These are phyloP conservation scores for Crithidia brevicula DNA, from an alignment of 208 protist species.

Conservation along the genomic window DNA sequence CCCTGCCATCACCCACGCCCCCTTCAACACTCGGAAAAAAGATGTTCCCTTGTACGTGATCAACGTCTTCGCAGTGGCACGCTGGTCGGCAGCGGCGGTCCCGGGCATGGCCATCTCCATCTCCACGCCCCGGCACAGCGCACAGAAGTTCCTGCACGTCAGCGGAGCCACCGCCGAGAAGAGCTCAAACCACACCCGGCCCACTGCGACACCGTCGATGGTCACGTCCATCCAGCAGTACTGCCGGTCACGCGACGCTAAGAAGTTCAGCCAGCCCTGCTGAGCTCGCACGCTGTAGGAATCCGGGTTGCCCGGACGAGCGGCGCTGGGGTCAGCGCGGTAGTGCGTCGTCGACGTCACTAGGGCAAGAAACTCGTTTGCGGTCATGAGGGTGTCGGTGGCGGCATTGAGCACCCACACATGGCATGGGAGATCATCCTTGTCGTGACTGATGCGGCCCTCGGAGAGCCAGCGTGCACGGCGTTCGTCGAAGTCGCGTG, in stretches of 20 bases:
- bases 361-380: conserved; percentile 48
- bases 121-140: conserved; percentile 78
- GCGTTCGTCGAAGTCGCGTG: conserved; percentile 68
- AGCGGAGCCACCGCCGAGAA: conserved; percentile 81
- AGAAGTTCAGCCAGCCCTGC: conserved; percentile 57
- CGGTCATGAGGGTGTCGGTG: conserved; percentile 31
- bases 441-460: background rate
- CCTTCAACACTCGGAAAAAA: conserved; percentile 94
- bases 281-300: conserved; percentile 66
- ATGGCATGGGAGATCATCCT: conserved; percentile 4
- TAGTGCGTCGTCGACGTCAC: conserved; percentile 57
- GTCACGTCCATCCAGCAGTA: conserved; percentile 87
- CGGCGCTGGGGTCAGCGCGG: conserved; percentile 35
- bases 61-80: conserved; percentile 25
- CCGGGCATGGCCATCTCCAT: conserved; percentile 21
- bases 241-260: conserved; percentile 60
- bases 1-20: conserved; percentile 95
- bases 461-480: conserved; percentile 25
- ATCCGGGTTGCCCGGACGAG: conserved; percentile 44
- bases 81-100: conserved; percentile 2
- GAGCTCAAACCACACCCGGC: conserved; percentile 89
- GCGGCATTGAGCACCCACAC: conserved; percentile 35
- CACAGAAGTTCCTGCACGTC: conserved; percentile 94
- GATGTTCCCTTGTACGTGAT: conserved; percentile 91
- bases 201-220: conserved; percentile 34